Base-by-base conservation (phyloP, 192 early-diverging fungal genomes). In the Linnemannia exigua region DNA sequence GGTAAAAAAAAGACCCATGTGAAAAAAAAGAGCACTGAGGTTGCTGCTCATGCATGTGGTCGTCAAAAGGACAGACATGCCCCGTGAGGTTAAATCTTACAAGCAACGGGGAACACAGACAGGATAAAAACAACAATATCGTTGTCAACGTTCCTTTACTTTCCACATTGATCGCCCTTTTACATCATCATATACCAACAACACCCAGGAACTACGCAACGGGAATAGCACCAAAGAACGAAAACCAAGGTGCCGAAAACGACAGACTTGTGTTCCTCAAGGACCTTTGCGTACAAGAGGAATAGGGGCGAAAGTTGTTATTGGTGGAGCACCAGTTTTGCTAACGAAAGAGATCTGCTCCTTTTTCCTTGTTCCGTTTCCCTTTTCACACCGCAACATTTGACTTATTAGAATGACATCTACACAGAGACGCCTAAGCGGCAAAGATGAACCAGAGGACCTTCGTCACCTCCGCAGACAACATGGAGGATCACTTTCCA, bases 391-490 rank as follows among this genome's bases (percentile, higher is more conserved):
- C n/a, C 25, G 3, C 25, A 58, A 58, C 17, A 4, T n/a, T n/a
- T 58, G 54, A 19, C 31, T 67, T 14, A 8, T 71, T 46, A 63
- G 58, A 63, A 85, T 73, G 61, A 85, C 76, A 63, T 68, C 51
- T 38, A 73, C 85, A 87, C 75, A 82, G 66, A 61, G 74, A 70
- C 81, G 75, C 75, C 76, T 79, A 77, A 61, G 77, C 58, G 88
- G 82, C 68, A 80, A 81, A 81, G 88, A 86, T 79, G 88, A 89
- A 71, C 81, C 88, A 87, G 90, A 92, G 74, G 93, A 94, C 82
- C 80, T 94, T 67, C 94, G 92, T 84, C 82, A 88, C 72, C 91
- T 95, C 44, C 92, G 89, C 77, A 80, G 38, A 83, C 90, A 92
- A 78, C 94, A 96, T 89, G 88, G 88, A 76, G 81, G 72, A 74